Evolutionary conservation across 139 green algal species (phyloP), one percentile per base, ranked within the genome.

Genomic region (Coelastrella sp.): DNA sequence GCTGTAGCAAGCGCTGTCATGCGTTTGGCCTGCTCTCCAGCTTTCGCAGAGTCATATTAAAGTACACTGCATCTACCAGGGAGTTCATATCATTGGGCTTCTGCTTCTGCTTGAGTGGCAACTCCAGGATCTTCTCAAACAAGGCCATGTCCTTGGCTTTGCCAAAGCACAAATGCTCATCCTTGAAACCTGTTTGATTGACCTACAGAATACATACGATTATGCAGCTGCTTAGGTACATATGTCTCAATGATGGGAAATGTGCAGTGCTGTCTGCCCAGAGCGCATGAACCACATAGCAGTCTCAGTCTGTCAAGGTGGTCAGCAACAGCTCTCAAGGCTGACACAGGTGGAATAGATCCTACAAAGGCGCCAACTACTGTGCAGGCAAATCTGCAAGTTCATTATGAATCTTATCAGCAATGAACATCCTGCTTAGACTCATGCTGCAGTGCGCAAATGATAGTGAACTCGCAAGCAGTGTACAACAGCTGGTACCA

Each of bases 1-100:
- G n/a, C n/a, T n/a, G n/a, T n/a, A n/a, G n/a, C n/a, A n/a, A n/a
- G n/a, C n/a, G n/a, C n/a, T n/a, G n/a, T n/a, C n/a, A n/a, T n/a
- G n/a, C n/a, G n/a, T n/a, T n/a, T n/a, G n/a, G 53, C 53, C 15
- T 64, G 53, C 19, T 64, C 30, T 34, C 5, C 53, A 32, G 30
- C 4, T 64, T 19, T 64, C 21, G 27, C 17, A 64, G 53, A 9
- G 53, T 64, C 53, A 69, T 30, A 69, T 69, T 69, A 30, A 40
- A 69, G 27, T 30, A 19, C 6, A 69, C 15, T 21, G 11, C 62
- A 9, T 69, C 30, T 15, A 19, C 9, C 40, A 69, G 62, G 34
- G 25, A 25, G 7, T 80, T 87, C 85, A 89, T 89, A 19, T 89
- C 85, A 27, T 68, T 84, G 40, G 79, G 71, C 48, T 85, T 84